Percentiles rank a stretch among this genome's conserved stretches.
Conservation (phyloP, 169 alveolate genomes). For the Perkinsus olseni region DNA sequence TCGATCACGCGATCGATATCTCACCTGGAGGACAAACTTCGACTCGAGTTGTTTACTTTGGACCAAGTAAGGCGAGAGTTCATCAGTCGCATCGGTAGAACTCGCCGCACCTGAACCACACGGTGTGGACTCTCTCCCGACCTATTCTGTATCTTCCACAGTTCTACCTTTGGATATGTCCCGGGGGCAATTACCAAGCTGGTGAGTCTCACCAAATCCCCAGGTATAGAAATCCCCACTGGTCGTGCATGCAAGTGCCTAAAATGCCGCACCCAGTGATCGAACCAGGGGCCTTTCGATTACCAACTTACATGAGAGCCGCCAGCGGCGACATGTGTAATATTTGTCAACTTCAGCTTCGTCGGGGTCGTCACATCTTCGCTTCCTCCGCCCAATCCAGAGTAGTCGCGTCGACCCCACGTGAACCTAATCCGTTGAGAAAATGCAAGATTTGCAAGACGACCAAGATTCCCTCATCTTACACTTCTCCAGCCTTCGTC, state of each 20-base stretch:
- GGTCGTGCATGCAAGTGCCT: neutral
- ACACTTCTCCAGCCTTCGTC: neutral
- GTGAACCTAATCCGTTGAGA: neutral
- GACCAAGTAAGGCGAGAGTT: neutral
- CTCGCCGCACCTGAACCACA: neutral
- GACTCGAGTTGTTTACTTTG: neutral
- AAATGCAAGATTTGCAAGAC: neutral
- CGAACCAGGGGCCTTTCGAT: neutral
- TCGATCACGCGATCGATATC: neutral
- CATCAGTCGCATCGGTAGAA: neutral
- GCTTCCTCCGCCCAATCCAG: neutral
- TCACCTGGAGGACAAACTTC: neutral
- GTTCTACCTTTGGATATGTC: neutral
- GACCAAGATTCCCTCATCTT: neutral
- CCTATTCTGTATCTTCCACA: neutral
- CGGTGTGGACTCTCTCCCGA: too few relatives aligned
- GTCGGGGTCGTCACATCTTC: neutral
- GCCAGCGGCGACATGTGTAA: neutral
- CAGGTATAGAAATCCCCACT: neutral
- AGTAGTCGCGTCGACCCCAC: neutral
- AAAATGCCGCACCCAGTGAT: neutral
- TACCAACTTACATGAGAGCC: neutral
- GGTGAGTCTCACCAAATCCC: neutral
- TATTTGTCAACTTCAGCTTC: neutral
- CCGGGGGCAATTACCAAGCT: neutral